Evolutionary conservation across 306 rosid genomes (phyloP).

Genomic region (Geum urbanum): DNA sequence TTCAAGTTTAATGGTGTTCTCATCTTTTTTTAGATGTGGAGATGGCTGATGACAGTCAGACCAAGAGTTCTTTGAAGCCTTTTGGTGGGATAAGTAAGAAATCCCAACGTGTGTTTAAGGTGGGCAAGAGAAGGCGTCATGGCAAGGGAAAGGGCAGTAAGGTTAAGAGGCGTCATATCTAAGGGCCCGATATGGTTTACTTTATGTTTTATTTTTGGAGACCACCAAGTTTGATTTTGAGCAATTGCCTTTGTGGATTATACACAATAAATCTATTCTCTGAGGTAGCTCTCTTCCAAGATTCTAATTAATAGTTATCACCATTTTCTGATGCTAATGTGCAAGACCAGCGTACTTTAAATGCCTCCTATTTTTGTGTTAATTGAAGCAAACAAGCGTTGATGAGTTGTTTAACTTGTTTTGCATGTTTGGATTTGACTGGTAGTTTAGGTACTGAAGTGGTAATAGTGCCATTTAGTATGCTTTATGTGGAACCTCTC

Average conservation of each 20-base stretch:
- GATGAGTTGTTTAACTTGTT: not conserved
- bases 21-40: constrained; percentile 52
- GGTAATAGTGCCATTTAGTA: no score
- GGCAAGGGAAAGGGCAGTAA: constrained; percentile 55
- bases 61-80: constrained; percentile 46
- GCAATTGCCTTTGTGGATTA: not conserved
- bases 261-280: not conserved
- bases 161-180: constrained; percentile 54
- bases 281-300: constrained; percentile 4
- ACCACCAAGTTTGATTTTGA: not conserved
- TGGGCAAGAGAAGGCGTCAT: constrained; percentile 61
- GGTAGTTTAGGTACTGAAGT: no score
- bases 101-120: constrained; percentile 57
- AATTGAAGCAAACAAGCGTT: not conserved
- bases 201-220: not conserved
- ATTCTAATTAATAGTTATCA: not conserved
- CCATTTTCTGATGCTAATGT: not conserved
- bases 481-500: no score
- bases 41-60: constrained; percentile 47
- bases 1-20: not conserved
- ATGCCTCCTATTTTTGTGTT: not conserved
- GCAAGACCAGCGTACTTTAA: not conserved
- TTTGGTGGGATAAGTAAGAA: constrained; percentile 73
- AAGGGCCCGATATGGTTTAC: not conserved
- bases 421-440: no score